Base-by-base conservation (phyloP, 140 eudicot genomes). In the Anethum foeniculum region DNA sequence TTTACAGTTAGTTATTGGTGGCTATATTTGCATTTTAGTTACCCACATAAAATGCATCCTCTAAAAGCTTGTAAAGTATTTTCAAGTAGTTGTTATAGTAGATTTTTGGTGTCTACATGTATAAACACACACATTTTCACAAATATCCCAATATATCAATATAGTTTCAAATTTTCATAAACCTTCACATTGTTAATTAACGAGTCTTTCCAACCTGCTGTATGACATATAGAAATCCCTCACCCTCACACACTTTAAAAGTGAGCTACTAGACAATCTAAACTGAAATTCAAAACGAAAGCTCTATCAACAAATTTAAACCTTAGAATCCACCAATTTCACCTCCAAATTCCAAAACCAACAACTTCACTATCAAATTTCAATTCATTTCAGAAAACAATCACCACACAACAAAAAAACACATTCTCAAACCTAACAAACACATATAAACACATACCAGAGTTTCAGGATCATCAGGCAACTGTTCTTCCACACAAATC, bases 401-500 rank as follows among this genome's bases (percentile, higher is more conserved):
- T 60, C 68, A 60, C 12, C 38, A 9, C 13, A 60, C 68, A 38
- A 9, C 38, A 34, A 5, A 18, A 14, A 68, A 32, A 32, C 23
- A 68, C 39, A 68, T 19, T 6, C 5, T 68, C 12, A 32, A 34
- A 32, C 36, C n/a, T 30, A 69, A 14, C 36, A n/a, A 27, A 75
- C 23, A n/a, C 4, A 4, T n/a, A 43, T 13, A 46, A 10, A 75
- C 3, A 23, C 7, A 39, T 80, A 92, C 98, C 96, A 90, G 76
- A 84, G 90, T 85, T 79, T 92, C 97, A 82, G 97, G 86, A 85
- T 92, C 96, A 81, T 94, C 91, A 11, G 96, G 97, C 84, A 92
- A 84, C 73, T 88, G 93, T 23, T 94, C 87, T 73, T 94, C 98
- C 56, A 94, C 83, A 78, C 93, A 86, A 84, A 94, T 94, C 62